These are phyloP conservation scores for Phytophthora pini DNA, from an alignment of 352 stramenopile genomes.

Conservation along the genomic window DNA sequence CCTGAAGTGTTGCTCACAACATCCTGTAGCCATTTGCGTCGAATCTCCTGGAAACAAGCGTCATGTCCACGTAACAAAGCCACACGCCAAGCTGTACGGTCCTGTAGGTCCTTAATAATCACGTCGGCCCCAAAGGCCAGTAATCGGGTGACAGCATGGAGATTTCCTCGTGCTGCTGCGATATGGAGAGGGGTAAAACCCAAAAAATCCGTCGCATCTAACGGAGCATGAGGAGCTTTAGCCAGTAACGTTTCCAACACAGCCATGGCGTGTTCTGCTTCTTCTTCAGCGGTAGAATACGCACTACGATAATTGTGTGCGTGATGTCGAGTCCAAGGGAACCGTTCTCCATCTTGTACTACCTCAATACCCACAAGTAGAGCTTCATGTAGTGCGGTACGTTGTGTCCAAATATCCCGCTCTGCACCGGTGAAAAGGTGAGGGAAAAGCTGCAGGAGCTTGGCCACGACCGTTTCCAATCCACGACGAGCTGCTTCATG, in stretches of 20 bases:
- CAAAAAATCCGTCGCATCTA: slow-evolving; percentile 62
- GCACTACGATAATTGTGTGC: slow-evolving; percentile 9
- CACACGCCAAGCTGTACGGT: slow-evolving; percentile 66
- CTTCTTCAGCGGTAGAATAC: slow-evolving; percentile 10
- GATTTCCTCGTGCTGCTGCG: slow-evolving; percentile 52
- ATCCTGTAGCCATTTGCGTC: slow-evolving; percentile 62
- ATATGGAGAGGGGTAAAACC: slow-evolving; percentile 69
- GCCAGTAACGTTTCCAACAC: slow-evolving; percentile 43
- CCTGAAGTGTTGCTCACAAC: slow-evolving; percentile 26
- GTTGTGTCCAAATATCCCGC: slow-evolving; percentile 50
- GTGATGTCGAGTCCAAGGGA: slow-evolving; percentile 34
- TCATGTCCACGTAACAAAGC: slow-evolving; percentile 61
- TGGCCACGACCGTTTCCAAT: slow-evolving; percentile 47
- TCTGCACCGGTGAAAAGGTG: slow-evolving; percentile 45
- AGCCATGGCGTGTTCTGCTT: slow-evolving; percentile 37
- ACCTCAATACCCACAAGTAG: slow-evolving; percentile 35
- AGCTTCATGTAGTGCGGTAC: slow-evolving; percentile 57
- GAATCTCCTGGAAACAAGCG: slow-evolving; percentile 69
- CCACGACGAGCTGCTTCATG: slow-evolving; percentile 55
- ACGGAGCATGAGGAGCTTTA: slow-evolving; percentile 33
- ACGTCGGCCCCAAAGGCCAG: slow-evolving; percentile 61
- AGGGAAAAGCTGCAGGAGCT: slow-evolving; percentile 64
- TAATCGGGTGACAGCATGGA: slow-evolving; percentile 46
- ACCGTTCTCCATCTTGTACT: slow-evolving; percentile 25
- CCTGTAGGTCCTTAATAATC: slow-evolving; percentile 43